Evolutionary conservation across 352 stramenopile genomes (phyloP).

Genomic region (Globisporangium polare): DNA sequence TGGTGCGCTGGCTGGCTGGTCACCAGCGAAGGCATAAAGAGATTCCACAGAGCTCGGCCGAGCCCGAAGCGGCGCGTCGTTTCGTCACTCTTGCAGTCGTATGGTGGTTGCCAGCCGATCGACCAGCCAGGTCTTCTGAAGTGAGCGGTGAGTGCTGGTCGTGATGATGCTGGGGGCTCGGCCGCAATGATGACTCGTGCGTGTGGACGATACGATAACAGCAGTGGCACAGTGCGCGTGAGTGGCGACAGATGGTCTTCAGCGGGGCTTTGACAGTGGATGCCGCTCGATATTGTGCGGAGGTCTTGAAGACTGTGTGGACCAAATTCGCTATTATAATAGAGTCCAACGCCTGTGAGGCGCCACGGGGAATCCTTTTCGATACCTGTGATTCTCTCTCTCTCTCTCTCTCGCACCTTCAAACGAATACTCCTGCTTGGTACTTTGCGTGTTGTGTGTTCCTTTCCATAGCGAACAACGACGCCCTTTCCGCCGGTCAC

Average conservation of each 20-base stretch:
- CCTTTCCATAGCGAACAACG: background rate
- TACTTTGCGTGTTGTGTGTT: background rate
- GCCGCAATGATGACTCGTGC: background rate
- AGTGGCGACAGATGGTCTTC: background rate
- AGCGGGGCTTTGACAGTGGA: too few relatives aligned
- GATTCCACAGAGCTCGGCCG: too few relatives aligned
- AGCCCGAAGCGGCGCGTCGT: too few relatives aligned
- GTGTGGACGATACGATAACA: background rate
- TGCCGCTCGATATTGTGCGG: background rate
- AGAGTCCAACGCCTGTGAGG: background rate
- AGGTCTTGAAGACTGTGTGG: background rate
- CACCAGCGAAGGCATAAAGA: background rate
- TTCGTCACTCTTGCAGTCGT: too few relatives aligned
- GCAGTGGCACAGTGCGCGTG: too few relatives aligned
- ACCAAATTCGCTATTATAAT: background rate
- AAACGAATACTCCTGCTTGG: background rate
- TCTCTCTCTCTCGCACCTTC: background rate
- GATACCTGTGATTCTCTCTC: conserved; percentile 1
- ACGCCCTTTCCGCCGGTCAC: background rate
- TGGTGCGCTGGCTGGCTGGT: background rate
- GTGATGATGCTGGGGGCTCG: background rate
- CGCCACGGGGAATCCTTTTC: background rate
- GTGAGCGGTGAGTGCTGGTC: background rate
- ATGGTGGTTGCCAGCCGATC: too few relatives aligned
- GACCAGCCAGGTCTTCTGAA: too few relatives aligned